Evolutionary conservation across 129 eudicot species (phyloP).

Genomic region (Glebionis coronaria): DNA sequence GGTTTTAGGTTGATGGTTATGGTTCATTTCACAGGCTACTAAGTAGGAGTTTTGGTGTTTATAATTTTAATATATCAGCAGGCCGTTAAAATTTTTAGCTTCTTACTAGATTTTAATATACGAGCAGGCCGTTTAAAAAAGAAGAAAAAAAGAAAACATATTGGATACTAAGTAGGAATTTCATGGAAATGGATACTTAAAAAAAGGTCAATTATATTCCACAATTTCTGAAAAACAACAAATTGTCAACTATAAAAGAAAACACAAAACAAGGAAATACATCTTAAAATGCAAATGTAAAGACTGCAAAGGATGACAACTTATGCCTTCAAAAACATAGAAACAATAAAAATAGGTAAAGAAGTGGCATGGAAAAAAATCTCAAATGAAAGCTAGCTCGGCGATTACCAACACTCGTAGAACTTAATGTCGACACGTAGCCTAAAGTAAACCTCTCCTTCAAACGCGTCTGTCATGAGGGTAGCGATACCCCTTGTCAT

Average conservation of each 20-base stretch:
- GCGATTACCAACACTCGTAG: conserved; percentile 62
- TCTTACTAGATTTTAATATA: too few species aligned
- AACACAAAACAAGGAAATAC: neutral
- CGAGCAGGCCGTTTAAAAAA: too few species aligned
- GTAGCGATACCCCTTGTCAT: conserved; percentile 80
- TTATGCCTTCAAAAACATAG: conserved; percentile 12
- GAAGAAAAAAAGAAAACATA: too few species aligned
- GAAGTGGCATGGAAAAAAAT: neutral
- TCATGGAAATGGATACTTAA: neutral
- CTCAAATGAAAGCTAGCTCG: neutral
- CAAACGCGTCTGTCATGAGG: conserved; percentile 58
- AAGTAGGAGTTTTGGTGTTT: too few species aligned
- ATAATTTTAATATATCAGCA: too few species aligned
- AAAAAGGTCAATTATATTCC: neutral
- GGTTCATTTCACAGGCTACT: too few species aligned
- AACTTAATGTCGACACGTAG: conserved; percentile 59
- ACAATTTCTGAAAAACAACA: neutral
- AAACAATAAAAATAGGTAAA: conserved; percentile 4
- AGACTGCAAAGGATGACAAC: conserved; percentile 12
- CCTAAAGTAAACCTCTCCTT: conserved; percentile 74
- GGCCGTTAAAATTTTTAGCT: too few species aligned
- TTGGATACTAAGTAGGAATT: too few species aligned
- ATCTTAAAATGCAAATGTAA: neutral
- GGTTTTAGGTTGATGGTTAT: too few species aligned
- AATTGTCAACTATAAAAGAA: neutral